Base-by-base conservation (phyloP, 2,329 filamentous ascomycete species). In the Aspergillus udagawae region DNA sequence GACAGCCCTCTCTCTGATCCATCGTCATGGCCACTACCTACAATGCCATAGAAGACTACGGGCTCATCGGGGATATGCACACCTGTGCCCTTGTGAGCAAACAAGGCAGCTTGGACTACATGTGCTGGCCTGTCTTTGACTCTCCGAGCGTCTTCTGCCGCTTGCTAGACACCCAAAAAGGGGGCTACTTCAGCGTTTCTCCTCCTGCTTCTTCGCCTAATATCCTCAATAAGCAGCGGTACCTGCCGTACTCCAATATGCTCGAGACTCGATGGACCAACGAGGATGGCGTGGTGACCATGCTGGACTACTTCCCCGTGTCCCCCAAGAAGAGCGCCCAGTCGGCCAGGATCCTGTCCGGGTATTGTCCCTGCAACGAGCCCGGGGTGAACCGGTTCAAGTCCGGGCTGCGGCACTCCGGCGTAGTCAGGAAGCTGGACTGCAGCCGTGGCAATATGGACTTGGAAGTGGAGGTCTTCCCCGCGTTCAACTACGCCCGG, bases 71-170 rank as follows among this genome's bases (percentile, higher is more conserved):
- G 25, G 91, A 91, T 67, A 90, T 92, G 88, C 83, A 86, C 65
- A 92, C 88, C 1, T 90, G 87, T 75, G 88, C 88, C 14, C 77
- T 91, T n/a, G 82, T 90, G 23, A 88, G 86, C 62, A 88, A 89
- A 68, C 85, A 88, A 66, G 88, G 88, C 25, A 88, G 87, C 62
- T 73, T 92, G 56, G 89, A 91, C 68, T 90, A 86, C 65, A 89
- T 91, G 87, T 91, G 88, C 72, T 92, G 88, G 89, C 89, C 88
- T 3, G 85, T 90, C 63, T 92, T 92, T 68, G 89, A 92, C 71
- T 91, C 88, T 5, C 88, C 89, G 0, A 87, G 86, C 0, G 75
- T 92, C 51, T 92, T 92, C 70, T 90, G 87, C 67, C 84, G 88
- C 44, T 79, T 92, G 17, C 75, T 92, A 2, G 89, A 92, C 73